Evolutionary conservation across 169 alveolate genomes (phyloP).

Genomic region (Cryptosporidium felis): DNA sequence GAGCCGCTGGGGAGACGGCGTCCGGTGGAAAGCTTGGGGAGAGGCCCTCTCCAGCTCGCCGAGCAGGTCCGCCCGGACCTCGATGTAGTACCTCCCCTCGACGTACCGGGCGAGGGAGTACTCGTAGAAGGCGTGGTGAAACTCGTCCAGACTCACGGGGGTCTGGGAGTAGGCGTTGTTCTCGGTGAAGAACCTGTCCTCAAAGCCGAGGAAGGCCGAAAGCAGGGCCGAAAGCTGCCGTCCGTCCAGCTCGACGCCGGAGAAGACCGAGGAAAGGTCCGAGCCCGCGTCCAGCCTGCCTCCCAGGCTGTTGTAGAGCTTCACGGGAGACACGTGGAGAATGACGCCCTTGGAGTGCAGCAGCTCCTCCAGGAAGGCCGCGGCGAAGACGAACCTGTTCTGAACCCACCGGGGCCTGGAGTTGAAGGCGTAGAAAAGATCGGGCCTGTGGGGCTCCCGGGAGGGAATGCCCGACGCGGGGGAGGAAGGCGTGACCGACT

Average conservation of each 20-base stretch:
- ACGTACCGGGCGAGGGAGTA: conserved; percentile 38
- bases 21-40: neutral
- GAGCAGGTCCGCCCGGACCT: neutral
- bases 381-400: conserved; percentile 31
- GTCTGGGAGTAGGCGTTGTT: neutral
- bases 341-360: neutral
- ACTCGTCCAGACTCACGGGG: neutral
- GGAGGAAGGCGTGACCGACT: conserved; percentile 43
- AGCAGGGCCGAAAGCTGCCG: neutral
- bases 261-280: neutral
- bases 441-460: neutral
- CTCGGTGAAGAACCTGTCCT: neutral
- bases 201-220: neutral
- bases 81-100: conserved; percentile 48
- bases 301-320: conserved; percentile 7
- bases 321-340: conserved; percentile 27
- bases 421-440: conserved; percentile 20
- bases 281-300: conserved; percentile 20
- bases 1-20: neutral
- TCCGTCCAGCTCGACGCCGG: neutral
- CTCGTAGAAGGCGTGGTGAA: conserved; percentile 33
- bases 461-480: conserved; percentile 46
- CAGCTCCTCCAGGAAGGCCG: conserved; percentile 39
- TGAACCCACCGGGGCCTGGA: conserved; percentile 40
- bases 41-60: neutral